Evolutionary conservation across 768 basidiomycete genomes (phyloP).

Genomic region (Mycena galericulata): DNA sequence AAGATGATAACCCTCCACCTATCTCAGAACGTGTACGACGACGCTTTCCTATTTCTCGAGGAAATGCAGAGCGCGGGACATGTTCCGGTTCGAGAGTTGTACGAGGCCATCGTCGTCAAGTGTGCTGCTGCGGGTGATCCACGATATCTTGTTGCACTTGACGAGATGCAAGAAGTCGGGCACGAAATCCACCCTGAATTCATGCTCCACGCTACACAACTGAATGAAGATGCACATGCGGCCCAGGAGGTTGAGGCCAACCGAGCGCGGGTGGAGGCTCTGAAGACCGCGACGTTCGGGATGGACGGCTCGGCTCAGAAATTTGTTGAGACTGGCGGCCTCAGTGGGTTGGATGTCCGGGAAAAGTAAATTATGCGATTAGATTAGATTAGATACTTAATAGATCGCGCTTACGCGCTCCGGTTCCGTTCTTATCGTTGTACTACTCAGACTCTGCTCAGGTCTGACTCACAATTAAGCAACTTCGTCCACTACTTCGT

Average conservation of each 20-base stretch:
- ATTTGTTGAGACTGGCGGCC: constrained; percentile 50
- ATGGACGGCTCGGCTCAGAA: constrained; percentile 44
- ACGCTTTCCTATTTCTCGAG: constrained; percentile 90
- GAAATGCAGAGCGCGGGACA: constrained; percentile 81
- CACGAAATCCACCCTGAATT: constrained; percentile 50
- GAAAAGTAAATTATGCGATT: constrained; percentile 15
- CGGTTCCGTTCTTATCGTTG: too few species aligned
- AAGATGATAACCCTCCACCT: constrained; percentile 77
- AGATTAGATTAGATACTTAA: too few species aligned
- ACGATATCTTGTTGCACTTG: constrained; percentile 71
- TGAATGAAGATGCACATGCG: not conserved
- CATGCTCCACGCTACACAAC: not conserved
- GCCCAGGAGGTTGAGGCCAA: constrained; percentile 2
- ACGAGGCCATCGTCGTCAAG: constrained; percentile 69
- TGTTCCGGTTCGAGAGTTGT: constrained; percentile 65
- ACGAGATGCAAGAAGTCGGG: constrained; percentile 78
- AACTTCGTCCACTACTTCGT: not conserved
- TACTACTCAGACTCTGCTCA: too few species aligned
- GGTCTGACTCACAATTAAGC: not conserved
- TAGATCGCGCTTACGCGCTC: too few species aligned
- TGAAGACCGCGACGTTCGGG: constrained; percentile 8
- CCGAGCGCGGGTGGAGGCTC: not conserved
- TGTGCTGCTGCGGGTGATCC: constrained; percentile 69
- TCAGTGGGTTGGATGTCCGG: constrained; percentile 13
- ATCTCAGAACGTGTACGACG: constrained; percentile 80